Percentiles rank a stretch among this genome's conserved stretches.
Conservation (phyloP, 2,329 filamentous ascomycete species). For the Ophiostoma ips region DNA sequence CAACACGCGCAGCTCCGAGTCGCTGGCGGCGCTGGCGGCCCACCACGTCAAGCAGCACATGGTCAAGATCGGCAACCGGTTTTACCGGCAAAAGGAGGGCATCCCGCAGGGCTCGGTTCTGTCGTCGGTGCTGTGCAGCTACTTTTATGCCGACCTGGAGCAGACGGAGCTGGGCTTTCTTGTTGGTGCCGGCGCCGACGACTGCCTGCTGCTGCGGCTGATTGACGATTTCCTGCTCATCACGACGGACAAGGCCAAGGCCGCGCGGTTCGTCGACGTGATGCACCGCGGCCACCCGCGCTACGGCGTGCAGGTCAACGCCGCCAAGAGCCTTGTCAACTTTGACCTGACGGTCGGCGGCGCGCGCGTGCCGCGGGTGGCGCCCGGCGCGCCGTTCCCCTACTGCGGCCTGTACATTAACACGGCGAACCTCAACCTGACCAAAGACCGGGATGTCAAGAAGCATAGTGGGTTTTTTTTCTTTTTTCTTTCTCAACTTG, state of each 20-base stretch:
- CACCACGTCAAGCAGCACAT: conserved; percentile 78
- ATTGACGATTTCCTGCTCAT: conserved; percentile 92
- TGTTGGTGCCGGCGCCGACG: conserved; percentile 22
- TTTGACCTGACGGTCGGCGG: conserved; percentile 53
- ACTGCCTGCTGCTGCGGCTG: conserved; percentile 62
- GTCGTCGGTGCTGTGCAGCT: conserved; percentile 79
- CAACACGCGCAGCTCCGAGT: conserved; percentile 38
- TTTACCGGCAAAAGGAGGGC: conserved; percentile 73
- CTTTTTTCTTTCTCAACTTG: background rate
- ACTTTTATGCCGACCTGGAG: conserved; percentile 89
- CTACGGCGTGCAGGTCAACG: conserved; percentile 69
- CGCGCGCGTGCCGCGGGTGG: conserved; percentile 33
- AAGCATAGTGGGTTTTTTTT: conserved; percentile 15
- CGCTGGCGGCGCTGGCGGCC: conserved; percentile 54
- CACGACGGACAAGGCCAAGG: conserved; percentile 53
- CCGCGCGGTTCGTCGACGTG: conserved; percentile 54
- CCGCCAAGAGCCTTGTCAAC: conserved; percentile 70
- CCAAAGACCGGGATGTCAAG: conserved; percentile 47
- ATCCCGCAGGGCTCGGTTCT: conserved; percentile 90
- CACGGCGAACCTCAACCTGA: conserved; percentile 58
- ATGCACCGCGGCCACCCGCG: conserved; percentile 70
- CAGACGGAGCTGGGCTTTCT: conserved; percentile 55
- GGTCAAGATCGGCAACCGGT: conserved; percentile 76
- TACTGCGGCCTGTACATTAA: conserved; percentile 79
- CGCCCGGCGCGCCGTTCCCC: conserved; percentile 45